These are phyloP conservation scores for Staphylotrichum tortipilum DNA, from an alignment of 495 filamentous ascomycete genomes.

Conservation along the genomic window DNA sequence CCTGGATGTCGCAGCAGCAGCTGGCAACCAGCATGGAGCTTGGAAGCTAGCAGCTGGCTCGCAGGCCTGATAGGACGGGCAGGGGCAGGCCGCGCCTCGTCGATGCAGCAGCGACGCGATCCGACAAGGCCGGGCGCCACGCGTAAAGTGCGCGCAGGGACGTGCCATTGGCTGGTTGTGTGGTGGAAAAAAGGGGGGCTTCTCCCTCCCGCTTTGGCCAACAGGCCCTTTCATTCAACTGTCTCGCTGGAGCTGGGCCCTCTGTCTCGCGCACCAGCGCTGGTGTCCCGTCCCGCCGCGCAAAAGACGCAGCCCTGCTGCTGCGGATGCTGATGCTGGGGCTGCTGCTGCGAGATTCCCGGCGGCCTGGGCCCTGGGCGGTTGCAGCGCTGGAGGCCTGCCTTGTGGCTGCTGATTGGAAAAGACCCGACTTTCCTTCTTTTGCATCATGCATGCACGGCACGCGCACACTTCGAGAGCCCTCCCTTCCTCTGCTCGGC, in stretches of 20 bases:
- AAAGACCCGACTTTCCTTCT: not conserved
- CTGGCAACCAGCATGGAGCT: not conserved
- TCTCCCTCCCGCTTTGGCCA: too few species aligned
- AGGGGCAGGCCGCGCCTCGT: not conserved
- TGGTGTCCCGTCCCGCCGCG: too few species aligned
- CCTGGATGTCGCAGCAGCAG: not conserved
- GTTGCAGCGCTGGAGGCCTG: constrained; percentile 7
- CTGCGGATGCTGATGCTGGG: too few species aligned
- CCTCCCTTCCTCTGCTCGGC: too few species aligned
- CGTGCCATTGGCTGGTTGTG: constrained; percentile 1
- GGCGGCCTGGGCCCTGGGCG: constrained; percentile 5
- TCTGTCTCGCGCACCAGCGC: too few species aligned
- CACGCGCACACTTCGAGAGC: too few species aligned
- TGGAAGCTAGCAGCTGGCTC: too few species aligned
- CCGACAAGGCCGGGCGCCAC: not conserved
- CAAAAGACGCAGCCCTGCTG: too few species aligned
- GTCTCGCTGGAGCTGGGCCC: not conserved
- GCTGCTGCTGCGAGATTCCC: too few species aligned
- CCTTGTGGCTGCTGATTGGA: constrained; percentile 1
- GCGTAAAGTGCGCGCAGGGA: constrained; percentile 9
- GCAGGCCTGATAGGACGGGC: not conserved
- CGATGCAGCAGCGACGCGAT: constrained; percentile 1
- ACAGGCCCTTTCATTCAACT: too few species aligned
- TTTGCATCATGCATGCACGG: not conserved
- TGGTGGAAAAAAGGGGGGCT: too few species aligned